Base-by-base conservation (phyloP, 2,329 filamentous ascomycete species). In the Cladosporium velox region DNA sequence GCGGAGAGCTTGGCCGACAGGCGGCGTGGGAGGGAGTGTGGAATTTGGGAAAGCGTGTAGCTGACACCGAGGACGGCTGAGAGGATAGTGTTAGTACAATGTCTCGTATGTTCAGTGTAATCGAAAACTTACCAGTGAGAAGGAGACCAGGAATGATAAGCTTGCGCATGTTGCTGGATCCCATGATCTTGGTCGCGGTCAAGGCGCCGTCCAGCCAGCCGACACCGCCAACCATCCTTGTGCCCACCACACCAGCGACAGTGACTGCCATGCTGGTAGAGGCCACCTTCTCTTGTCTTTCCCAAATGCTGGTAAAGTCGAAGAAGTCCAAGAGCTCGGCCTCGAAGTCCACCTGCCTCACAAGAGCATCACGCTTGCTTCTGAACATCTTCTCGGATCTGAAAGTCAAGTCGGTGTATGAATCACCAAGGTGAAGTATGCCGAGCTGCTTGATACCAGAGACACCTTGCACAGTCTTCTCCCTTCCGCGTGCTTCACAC, bases 251-350 rank as follows among this genome's bases (percentile, higher is more conserved):
- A 65, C 92, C 93, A 11, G 91, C 91, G 41, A 97, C 86, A 1
- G 95, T 99, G 75, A 99, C 85, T 6, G 94, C 95, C 90, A 99
- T 93, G 69, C 95, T 91, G 3, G 93, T 96, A 47, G 94, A 92
- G 6, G 94, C 93, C 65, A 96, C 85, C 84, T 98, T 99, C 79
- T 99, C 95, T 77, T 98, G 94, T 64, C 89, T 86, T 74, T 97
- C 92, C 81, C 96, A 85, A 6, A 98, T 80, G 12, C 88, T 91
- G 21, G 88, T 85, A 77, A 93, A 84, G 78, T 99, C 95, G 73
- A 99, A 91, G 83, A 99, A 98, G 80, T 99, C 95, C 86, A 86
- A 91, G 0, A 97, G 72, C 75, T 99, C 93, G 4, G 95, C 91
- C 64, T 95, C 88, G 24, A 97, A 88, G 67, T 97, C 88, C 18